Evolutionary conservation across 768 basidiomycete genomes (phyloP).

Genomic region (Phanerochaete sordida): DNA sequence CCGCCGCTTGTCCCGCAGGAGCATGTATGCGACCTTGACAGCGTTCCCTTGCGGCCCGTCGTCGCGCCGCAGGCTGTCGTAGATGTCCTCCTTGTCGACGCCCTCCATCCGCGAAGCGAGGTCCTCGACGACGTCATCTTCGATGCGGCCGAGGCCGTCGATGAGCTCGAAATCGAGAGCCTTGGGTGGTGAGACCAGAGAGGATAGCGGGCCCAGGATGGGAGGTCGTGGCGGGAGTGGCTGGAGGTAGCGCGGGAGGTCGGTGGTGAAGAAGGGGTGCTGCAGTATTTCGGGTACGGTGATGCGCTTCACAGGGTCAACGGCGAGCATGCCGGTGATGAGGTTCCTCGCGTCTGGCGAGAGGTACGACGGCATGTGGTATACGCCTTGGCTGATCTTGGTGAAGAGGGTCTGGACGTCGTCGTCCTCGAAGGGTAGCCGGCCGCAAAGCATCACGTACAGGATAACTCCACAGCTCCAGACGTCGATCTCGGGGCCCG

Average conservation of each 20-base stretch:
- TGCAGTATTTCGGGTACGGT: constrained; percentile 89
- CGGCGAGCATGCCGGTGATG: constrained; percentile 85
- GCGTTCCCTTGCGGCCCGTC: constrained; percentile 88
- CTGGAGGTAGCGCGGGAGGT: constrained; percentile 83
- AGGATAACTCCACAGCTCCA: constrained; percentile 99
- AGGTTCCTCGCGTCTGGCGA: constrained; percentile 74
- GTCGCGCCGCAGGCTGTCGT: constrained; percentile 78
- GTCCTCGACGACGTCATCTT: constrained; percentile 87
- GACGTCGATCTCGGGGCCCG: constrained; percentile 97
- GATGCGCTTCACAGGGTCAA: constrained; percentile 93
- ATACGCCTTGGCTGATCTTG: constrained; percentile 91
- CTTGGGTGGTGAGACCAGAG: constrained; percentile 65
- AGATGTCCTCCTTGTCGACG: constrained; percentile 80
- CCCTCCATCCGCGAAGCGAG: constrained; percentile 68
- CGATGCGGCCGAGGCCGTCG: constrained; percentile 89
- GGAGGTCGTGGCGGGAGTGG: constrained; percentile 78
- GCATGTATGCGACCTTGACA: constrained; percentile 94
- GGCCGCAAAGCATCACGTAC: constrained; percentile 95
- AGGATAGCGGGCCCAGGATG: constrained; percentile 68
- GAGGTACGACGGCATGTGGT: constrained; percentile 80
- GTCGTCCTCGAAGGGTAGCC: constrained; percentile 96
- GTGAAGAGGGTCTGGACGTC: constrained; percentile 90
- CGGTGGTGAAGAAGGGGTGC: constrained; percentile 86
- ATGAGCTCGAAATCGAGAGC: constrained; percentile 78
- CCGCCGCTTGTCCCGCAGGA: constrained; percentile 84